phyloP scores from a whole-genome alignment of 2,329 filamentous ascomycete species.

The Aspergillus costaricaensis region DNA sequence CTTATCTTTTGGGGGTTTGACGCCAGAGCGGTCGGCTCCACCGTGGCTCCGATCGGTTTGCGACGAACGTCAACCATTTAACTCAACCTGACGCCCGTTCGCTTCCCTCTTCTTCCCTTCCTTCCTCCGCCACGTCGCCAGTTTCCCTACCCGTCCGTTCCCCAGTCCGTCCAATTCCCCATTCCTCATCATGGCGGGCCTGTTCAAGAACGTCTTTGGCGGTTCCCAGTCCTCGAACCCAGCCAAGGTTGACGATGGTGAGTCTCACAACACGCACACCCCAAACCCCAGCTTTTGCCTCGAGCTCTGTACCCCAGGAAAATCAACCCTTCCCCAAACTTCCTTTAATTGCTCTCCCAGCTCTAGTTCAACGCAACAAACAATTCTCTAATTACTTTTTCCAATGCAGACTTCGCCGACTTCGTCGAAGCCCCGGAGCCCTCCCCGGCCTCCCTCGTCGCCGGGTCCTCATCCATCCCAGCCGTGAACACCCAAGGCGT shows the following conservation, averaged over 20 bases:
- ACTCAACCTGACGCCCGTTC: conserved; percentile 10
- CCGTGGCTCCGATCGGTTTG: conserved; percentile 22
- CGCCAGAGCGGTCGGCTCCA: conserved; percentile 19
- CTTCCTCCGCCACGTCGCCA: conserved; percentile 24
- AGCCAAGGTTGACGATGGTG: conserved; percentile 41
- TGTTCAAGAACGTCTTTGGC: conserved; percentile 45
- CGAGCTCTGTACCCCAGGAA: conserved; percentile 1
- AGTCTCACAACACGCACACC: conserved; percentile 15
- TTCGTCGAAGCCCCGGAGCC: conserved; percentile 79
- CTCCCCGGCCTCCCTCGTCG: conserved; percentile 51
- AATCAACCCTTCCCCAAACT: conserved; percentile 8
- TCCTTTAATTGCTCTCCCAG: background rate
- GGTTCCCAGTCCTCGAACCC: conserved; percentile 33
- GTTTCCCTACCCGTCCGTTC: conserved; percentile 8
- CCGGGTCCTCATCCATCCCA: conserved; percentile 40
- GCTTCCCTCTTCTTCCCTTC: conserved; percentile 15
- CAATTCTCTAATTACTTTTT: background rate
- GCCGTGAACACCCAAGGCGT: conserved; percentile 52
- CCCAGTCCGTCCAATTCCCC: conserved; percentile 18
- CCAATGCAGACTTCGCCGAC: conserved; percentile 79
- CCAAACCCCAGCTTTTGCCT: background rate
- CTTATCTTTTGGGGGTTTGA: conserved; percentile 13
- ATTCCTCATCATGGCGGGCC: conserved; percentile 37
- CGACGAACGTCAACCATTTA: conserved; percentile 28
- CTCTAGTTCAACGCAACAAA: background rate